Percentiles rank a stretch among this genome's conserved stretches.
Evolutionary conservation across 2,329 filamentous ascomycete species (phyloP).

Genomic region (Capronia epimyces): DNA sequence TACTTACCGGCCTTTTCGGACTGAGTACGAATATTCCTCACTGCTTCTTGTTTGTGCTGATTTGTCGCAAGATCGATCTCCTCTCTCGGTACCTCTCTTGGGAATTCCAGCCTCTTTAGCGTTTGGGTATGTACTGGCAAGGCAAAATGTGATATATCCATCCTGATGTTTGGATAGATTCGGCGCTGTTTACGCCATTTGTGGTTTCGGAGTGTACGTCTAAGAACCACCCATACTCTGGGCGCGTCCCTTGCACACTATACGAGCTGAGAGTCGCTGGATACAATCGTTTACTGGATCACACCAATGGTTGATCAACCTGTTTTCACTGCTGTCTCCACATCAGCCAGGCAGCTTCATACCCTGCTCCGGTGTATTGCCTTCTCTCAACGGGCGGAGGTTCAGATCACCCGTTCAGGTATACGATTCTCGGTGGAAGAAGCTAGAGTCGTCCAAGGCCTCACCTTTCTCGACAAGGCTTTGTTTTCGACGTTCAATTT

Average conservation of each 20-base stretch:
- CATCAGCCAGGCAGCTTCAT: constrained; percentile 57
- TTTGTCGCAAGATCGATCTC: constrained; percentile 63
- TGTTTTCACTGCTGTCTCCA: constrained; percentile 57
- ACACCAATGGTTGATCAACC: constrained; percentile 34
- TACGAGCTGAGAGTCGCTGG: not conserved
- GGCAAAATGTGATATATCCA: not conserved
- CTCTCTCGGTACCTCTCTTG: constrained; percentile 68
- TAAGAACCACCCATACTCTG: constrained; percentile 44
- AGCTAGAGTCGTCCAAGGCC: constrained; percentile 81
- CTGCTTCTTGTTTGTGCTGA: constrained; percentile 4
- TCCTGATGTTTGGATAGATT: constrained; percentile 53
- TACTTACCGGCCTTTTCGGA: constrained; percentile 73
- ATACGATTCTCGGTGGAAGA: constrained; percentile 86
- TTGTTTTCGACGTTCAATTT: constrained; percentile 84
- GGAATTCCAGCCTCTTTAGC: constrained; percentile 82
- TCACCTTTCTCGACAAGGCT: constrained; percentile 78
- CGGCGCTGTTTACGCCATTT: constrained; percentile 97
- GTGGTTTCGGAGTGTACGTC: constrained; percentile 96
- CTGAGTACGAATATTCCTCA: constrained; percentile 60
- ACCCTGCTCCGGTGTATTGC: constrained; percentile 58
- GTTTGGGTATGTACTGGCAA: constrained; percentile 64
- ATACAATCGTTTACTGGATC: not conserved
- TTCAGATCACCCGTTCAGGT: constrained; percentile 76
- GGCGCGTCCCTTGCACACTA: not conserved
- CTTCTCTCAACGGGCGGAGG: constrained; percentile 55